Conservation (phyloP, 139 green algal species). For the Tetraselmis striata region DNA sequence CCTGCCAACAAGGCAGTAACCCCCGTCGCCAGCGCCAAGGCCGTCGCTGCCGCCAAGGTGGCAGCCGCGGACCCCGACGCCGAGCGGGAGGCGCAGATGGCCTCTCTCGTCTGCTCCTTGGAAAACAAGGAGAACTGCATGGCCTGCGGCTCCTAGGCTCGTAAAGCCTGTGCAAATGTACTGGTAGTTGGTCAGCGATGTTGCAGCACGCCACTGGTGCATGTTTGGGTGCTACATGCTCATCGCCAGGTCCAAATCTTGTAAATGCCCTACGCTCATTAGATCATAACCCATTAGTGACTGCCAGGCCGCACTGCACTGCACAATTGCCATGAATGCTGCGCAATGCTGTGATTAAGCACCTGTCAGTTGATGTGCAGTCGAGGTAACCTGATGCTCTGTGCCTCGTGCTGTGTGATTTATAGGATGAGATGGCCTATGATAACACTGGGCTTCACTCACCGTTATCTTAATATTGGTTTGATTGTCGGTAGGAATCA, state of each 20-base stretch:
- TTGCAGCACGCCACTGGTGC: neutral
- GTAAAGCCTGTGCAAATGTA: neutral
- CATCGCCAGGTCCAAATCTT: neutral
- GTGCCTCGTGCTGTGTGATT: too few species aligned
- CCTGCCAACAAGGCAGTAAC: neutral
- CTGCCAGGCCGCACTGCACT: neutral
- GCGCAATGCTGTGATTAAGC: too few species aligned
- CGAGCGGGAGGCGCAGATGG: constrained; percentile 62
- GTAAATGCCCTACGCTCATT: too few species aligned
- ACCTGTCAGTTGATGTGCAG: too few species aligned
- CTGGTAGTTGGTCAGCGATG: neutral
- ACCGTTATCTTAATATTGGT: too few species aligned
- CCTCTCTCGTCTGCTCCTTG: constrained; percentile 85
- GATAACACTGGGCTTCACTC: too few species aligned
- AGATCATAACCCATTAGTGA: too few species aligned
- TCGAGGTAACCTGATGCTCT: too few species aligned
- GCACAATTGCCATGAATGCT: neutral
- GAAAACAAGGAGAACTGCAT: constrained; percentile 97
- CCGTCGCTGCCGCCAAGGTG: constrained; percentile 18
- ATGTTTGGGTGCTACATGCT: neutral
- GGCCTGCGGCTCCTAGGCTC: constrained; percentile 86
- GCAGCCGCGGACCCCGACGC: constrained; percentile 19
- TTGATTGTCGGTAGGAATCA: too few species aligned
- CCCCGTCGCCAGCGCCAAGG: constrained; percentile 2
- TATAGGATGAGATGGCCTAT: too few species aligned